Evolutionary conservation across 306 rosid species (phyloP).

Genomic region (Arachis stenosperma): DNA sequence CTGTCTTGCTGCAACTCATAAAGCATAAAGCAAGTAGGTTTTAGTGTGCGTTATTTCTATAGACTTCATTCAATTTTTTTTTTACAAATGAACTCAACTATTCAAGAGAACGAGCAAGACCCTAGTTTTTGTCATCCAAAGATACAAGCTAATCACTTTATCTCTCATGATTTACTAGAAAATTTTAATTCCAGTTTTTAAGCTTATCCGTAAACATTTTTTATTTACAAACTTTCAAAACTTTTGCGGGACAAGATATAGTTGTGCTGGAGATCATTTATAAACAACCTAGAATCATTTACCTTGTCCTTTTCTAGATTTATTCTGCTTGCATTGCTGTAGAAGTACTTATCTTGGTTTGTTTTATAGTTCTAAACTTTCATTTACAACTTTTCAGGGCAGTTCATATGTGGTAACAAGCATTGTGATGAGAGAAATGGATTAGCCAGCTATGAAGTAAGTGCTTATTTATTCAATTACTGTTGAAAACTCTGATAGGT

Average conservation of each 20-base stretch:
- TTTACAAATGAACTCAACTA: not conserved
- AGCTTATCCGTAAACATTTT: not conserved
- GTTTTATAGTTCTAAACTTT: conserved; percentile 10
- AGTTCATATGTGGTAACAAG: conserved; percentile 83
- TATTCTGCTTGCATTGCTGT: conserved; percentile 18
- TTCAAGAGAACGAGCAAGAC: not conserved
- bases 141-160: not conserved
- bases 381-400: conserved; percentile 65
- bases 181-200: not conserved
- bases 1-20: conserved; percentile 13
- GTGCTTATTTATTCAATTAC: conserved; percentile 26
- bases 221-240: not conserved
- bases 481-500: not conserved
- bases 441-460: conserved; percentile 88
- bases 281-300: conserved; percentile 13
- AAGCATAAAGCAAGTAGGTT: conserved; percentile 31
- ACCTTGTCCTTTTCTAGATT: conserved; percentile 14
- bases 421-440: conserved; percentile 74
- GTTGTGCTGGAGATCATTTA: conserved; percentile 17
- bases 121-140: not conserved
- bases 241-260: not conserved
- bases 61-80: not conserved
- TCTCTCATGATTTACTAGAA: not conserved
- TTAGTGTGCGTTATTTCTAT: conserved; percentile 17
- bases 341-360: conserved; percentile 12